phyloP scores from a whole-genome alignment of 805 yeast genomes.

The Cyberlindnera meyerae region DNA sequence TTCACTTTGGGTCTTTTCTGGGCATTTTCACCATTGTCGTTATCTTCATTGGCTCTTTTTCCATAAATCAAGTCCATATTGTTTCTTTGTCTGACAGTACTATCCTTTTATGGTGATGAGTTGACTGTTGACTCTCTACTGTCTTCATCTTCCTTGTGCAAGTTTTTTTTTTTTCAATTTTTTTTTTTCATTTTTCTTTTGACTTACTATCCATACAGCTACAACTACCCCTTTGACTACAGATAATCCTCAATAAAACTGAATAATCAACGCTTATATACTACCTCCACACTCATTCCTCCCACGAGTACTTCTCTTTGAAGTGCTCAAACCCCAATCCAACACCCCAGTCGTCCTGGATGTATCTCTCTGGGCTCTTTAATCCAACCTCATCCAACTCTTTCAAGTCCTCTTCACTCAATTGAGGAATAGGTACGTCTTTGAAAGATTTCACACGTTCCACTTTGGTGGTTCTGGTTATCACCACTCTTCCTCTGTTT shows the following conservation, averaged over 20 bases:
- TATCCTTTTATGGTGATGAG: too few species aligned
- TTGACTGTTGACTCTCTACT: too few species aligned
- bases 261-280: background rate
- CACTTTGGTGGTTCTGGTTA: slow-evolving; percentile 71
- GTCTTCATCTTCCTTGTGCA: too few species aligned
- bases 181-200: too few species aligned
- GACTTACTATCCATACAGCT: too few species aligned
- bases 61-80: slow-evolving; percentile 22
- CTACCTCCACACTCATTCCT: slow-evolving; percentile 7
- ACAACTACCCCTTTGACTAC: too few species aligned
- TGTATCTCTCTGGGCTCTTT: slow-evolving; percentile 28
- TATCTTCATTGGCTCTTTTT: slow-evolving; percentile 3
- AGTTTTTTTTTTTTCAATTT: too few species aligned
- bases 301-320: slow-evolving; percentile 18
- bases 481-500: slow-evolving; percentile 51
- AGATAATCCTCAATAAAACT: background rate
- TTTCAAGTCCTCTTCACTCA: slow-evolving; percentile 39
- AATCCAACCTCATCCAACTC: slow-evolving; percentile 30
- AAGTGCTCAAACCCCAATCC: slow-evolving; percentile 19
- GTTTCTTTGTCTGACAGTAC: background rate
- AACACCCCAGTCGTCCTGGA: slow-evolving; percentile 25
- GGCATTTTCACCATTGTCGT: slow-evolving; percentile 1
- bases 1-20: too few species aligned
- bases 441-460: slow-evolving; percentile 48
- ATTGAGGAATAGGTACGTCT: slow-evolving; percentile 27